Conservation (phyloP, 1,284 basidiomycete genomes). For the Singerocomus rubriflavus region DNA sequence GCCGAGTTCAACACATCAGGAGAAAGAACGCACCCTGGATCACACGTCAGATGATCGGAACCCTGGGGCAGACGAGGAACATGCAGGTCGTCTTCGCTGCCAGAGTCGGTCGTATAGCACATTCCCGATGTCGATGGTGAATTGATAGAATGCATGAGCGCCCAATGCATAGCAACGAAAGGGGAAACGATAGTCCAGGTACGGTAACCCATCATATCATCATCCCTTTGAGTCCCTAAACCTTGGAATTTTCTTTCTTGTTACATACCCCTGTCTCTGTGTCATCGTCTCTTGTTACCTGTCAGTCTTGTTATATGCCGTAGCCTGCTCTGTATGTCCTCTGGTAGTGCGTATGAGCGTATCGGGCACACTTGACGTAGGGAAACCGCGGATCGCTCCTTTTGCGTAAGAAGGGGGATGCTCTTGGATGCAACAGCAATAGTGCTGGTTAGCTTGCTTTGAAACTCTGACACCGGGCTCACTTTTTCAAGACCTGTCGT, state of each 20-base stretch:
- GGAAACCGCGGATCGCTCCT: constrained; percentile 39
- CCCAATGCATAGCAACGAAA: constrained; percentile 36
- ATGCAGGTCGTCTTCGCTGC: constrained; percentile 55
- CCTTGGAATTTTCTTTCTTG: not conserved
- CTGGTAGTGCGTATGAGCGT: constrained; percentile 52
- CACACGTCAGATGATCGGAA: not conserved
- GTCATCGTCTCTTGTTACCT: constrained; percentile 55
- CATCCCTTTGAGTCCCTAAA: not conserved
- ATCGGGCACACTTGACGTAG: constrained; percentile 39
- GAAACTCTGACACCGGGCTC: constrained; percentile 18
- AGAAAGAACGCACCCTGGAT: not conserved
- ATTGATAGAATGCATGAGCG: constrained; percentile 51
- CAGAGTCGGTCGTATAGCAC: constrained; percentile 51
- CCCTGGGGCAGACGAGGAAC: constrained; percentile 29
- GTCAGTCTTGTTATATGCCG: constrained; percentile 53
- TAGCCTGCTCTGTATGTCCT: constrained; percentile 43
- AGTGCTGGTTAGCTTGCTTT: constrained; percentile 43
- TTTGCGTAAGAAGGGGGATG: constrained; percentile 39
- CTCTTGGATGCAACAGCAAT: constrained; percentile 22
- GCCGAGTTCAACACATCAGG: not conserved
- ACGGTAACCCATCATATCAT: not conserved
- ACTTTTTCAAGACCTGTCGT: constrained; percentile 34
- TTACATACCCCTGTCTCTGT: constrained; percentile 9
- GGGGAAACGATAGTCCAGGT: constrained; percentile 46
- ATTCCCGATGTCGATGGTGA: constrained; percentile 47